phyloP scores from a whole-genome alignment of 805 yeast species.

The Nakazawaea holstii region DNA sequence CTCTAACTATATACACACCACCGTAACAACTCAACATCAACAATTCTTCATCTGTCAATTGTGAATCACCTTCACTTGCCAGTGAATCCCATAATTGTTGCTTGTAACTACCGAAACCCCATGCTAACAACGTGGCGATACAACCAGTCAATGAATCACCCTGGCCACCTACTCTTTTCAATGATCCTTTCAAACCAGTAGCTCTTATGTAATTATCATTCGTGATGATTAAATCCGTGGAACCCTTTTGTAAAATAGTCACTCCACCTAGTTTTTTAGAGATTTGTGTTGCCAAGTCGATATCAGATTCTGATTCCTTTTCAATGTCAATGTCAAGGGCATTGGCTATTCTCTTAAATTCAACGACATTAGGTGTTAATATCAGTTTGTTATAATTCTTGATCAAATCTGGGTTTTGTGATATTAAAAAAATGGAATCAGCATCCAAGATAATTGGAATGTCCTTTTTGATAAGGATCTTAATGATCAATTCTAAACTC shows the following conservation, averaged over 20 bases:
- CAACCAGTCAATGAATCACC: slow-evolving; percentile 91
- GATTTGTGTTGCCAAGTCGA: slow-evolving; percentile 32
- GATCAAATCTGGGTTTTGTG: slow-evolving; percentile 50
- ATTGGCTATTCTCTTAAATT: slow-evolving; percentile 65
- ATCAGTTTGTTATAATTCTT: slow-evolving; percentile 55
- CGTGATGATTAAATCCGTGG: slow-evolving; percentile 55
- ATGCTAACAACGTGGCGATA: slow-evolving; percentile 74
- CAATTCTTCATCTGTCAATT: slow-evolving; percentile 23
- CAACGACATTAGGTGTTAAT: slow-evolving; percentile 87
- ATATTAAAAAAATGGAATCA: slow-evolving; percentile 71
- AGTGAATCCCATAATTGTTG: slow-evolving; percentile 51
- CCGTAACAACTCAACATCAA: slow-evolving; percentile 58
- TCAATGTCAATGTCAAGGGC: slow-evolving; percentile 33
- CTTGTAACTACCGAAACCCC: slow-evolving; percentile 66
- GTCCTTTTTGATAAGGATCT: slow-evolving; percentile 46
- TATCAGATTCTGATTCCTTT: slow-evolving; percentile 10
- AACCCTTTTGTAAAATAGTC: slow-evolving; percentile 71
- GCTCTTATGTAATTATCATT: slow-evolving; percentile 33
- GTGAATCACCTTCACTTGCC: slow-evolving; percentile 16
- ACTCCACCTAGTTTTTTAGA: slow-evolving; percentile 50
- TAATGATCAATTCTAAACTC: slow-evolving; percentile 52
- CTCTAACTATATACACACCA: slow-evolving; percentile 63
- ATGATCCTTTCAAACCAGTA: slow-evolving; percentile 54
- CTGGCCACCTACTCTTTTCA: slow-evolving; percentile 90
- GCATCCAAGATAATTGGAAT: slow-evolving; percentile 86